Evolutionary conservation across 75 land plant genomes (phyloP).

Genomic region (Gnetum montanum): DNA sequence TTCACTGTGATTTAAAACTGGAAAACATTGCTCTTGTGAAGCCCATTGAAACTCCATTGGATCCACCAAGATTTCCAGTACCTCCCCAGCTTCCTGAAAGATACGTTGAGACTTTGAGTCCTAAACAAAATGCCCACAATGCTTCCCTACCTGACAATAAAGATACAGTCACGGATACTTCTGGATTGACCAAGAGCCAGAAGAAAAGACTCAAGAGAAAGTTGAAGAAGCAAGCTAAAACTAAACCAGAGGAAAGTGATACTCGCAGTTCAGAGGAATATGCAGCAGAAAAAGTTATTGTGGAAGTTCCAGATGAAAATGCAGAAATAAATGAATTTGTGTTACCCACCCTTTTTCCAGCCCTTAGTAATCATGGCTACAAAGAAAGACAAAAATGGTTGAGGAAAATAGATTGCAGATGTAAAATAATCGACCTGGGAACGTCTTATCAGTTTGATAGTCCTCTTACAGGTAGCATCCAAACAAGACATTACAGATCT

Average conservation of each 20-base stretch:
- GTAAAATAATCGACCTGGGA: constrained; percentile 92
- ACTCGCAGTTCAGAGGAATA: background rate
- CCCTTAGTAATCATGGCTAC: constrained; percentile 15
- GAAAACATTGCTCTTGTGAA: constrained; percentile 72
- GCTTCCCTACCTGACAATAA: background rate
- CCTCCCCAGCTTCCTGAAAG: constrained; percentile 16
- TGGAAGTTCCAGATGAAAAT: constrained; percentile 1
- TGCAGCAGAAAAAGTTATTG: background rate
- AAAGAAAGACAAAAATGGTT: constrained; percentile 18
- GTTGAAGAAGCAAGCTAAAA: constrained; percentile 31
- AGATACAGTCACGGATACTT: background rate
- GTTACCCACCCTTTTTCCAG: background rate
- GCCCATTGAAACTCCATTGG: constrained; percentile 61
- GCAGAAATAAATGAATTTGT: constrained; percentile 6
- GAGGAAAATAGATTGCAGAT: constrained; percentile 64
- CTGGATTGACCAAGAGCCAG: constrained; percentile 27
- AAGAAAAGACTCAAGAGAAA: constrained; percentile 61
- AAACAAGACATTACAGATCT: constrained; percentile 90
- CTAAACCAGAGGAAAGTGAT: background rate
- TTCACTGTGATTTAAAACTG: constrained; percentile 84
- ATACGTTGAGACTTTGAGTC: background rate
- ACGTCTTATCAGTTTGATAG: constrained; percentile 79
- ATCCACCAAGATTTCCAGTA: constrained; percentile 41
- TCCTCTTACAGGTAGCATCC: constrained; percentile 60
- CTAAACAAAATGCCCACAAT: background rate